Evolutionary conservation across 441 rosid species (phyloP).

Genomic region (Corymbia citriodora): DNA sequence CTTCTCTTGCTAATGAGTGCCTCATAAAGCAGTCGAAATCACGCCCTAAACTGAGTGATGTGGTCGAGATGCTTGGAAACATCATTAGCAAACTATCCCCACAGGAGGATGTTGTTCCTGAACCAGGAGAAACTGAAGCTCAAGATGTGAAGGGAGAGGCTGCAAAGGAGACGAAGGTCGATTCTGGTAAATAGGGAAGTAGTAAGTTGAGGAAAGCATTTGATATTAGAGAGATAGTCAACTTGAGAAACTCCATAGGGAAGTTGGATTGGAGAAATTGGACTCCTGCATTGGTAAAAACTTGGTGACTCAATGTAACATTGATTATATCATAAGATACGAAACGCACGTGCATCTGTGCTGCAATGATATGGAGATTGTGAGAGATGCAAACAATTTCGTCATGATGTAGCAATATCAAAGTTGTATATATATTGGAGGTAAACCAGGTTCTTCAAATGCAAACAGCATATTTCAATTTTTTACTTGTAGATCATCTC

Average conservation of each 20-base stretch:
- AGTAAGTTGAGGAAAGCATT: slow-evolving; percentile 50
- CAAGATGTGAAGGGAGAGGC: slow-evolving; percentile 43
- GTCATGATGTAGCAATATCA: neutral
- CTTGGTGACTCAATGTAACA: slow-evolving; percentile 32
- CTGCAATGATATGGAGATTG: neutral
- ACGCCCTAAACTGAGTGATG: slow-evolving; percentile 91
- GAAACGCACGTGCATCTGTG: neutral
- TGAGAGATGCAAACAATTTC: neutral
- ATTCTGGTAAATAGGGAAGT: slow-evolving; percentile 43
- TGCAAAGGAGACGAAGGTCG: slow-evolving; percentile 31
- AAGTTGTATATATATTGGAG: neutral
- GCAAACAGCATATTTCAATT: neutral
- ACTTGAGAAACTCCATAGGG: slow-evolving; percentile 70
- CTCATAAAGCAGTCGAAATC: slow-evolving; percentile 71
- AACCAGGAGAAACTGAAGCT: slow-evolving; percentile 19
- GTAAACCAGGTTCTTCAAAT: neutral
- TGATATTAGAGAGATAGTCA: slow-evolving; percentile 59
- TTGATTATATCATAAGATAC: neutral
- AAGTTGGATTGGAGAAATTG: slow-evolving; percentile 94
- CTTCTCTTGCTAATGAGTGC: slow-evolving; percentile 79
- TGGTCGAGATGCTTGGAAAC: slow-evolving; percentile 55
- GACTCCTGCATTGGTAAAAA: slow-evolving; percentile 80
- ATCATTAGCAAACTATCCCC: slow-evolving; percentile 43
- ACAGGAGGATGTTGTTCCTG: slow-evolving; percentile 24
- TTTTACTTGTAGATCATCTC: neutral